Conservation (phyloP, 2,329 filamentous ascomycete species). For the Cladophialophora exuberans region DNA sequence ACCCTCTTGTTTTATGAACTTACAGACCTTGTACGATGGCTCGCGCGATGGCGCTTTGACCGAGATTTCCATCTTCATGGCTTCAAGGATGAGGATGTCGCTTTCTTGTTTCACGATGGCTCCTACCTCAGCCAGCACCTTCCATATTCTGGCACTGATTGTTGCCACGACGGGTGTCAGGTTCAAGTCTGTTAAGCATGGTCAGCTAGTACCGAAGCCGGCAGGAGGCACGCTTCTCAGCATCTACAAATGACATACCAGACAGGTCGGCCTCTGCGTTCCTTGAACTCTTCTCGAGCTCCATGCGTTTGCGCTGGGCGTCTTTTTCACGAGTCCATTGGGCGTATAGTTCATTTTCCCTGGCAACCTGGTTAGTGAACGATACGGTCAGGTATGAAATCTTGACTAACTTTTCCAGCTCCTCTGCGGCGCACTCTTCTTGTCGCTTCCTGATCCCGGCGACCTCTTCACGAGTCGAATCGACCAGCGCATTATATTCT, state of each 20-base stretch:
- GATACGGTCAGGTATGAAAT: too few species aligned
- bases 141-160: conserved; percentile 58
- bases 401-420: too few species aligned
- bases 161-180: conserved; percentile 43
- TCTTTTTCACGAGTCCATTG: conserved; percentile 36
- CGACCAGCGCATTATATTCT: background rate
- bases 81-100: conserved; percentile 48
- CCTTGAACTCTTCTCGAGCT: too few species aligned
- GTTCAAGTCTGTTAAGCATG: too few species aligned
- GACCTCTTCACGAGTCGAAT: background rate
- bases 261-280: too few species aligned
- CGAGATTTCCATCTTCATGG: conserved; percentile 61
- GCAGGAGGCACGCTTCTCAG: too few species aligned
- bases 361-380: too few species aligned
- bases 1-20: too few species aligned
- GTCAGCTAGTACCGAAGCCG: too few species aligned
- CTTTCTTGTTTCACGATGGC: conserved; percentile 43
- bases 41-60: conserved; percentile 40
- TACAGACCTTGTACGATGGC: too few species aligned
- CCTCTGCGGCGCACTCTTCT: background rate
- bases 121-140: conserved; percentile 48
- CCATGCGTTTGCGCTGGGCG: conserved; percentile 51
- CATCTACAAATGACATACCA: too few species aligned
- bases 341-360: background rate
- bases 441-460: background rate